These are phyloP conservation scores for Phascolomyces articulosus DNA, from an alignment of 371 early-diverging fungal genomes.

Conservation along the genomic window DNA sequence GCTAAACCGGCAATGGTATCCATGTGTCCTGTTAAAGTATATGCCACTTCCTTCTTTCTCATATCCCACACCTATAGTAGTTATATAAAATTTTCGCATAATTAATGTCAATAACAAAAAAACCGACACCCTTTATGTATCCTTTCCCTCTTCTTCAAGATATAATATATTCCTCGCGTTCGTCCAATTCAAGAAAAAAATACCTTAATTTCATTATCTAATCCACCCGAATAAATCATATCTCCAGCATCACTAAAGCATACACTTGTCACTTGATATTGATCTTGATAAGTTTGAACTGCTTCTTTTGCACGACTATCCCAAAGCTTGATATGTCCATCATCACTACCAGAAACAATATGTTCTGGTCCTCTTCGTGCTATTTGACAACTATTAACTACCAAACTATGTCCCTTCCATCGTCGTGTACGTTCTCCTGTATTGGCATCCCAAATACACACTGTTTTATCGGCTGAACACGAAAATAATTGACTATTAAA, in stretches of 20 bases:
- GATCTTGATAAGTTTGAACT: slow-evolving; percentile 68
- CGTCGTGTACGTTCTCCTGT: slow-evolving; percentile 76
- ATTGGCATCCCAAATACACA: slow-evolving; percentile 80
- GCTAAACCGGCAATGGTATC: slow-evolving; percentile 92
- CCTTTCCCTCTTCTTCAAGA: too few species aligned
- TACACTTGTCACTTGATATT: slow-evolving; percentile 82
- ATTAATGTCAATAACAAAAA: not conserved
- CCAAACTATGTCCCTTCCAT: slow-evolving; percentile 74
- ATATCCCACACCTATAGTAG: slow-evolving; percentile 85
- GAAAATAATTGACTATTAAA: slow-evolving; percentile 62
- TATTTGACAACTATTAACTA: slow-evolving; percentile 76
- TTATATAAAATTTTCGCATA: not conserved
- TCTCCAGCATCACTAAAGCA: slow-evolving; percentile 82
- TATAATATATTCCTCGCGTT: not conserved
- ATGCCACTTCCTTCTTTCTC: slow-evolving; percentile 68
- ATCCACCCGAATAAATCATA: slow-evolving; percentile 81
- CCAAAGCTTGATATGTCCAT: slow-evolving; percentile 76
- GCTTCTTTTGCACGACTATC: slow-evolving; percentile 79
- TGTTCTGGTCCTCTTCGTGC: slow-evolving; percentile 69
- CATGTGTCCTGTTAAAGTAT: slow-evolving; percentile 80
- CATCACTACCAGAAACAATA: slow-evolving; percentile 80
- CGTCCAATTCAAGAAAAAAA: too few species aligned
- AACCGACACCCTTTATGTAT: too few species aligned
- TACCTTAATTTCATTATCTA: slow-evolving; percentile 89
- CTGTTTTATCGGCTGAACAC: slow-evolving; percentile 73